These are phyloP conservation scores for Scutellaria baicalensis DNA, from an alignment of 257 asterid species.

Conservation along the genomic window DNA sequence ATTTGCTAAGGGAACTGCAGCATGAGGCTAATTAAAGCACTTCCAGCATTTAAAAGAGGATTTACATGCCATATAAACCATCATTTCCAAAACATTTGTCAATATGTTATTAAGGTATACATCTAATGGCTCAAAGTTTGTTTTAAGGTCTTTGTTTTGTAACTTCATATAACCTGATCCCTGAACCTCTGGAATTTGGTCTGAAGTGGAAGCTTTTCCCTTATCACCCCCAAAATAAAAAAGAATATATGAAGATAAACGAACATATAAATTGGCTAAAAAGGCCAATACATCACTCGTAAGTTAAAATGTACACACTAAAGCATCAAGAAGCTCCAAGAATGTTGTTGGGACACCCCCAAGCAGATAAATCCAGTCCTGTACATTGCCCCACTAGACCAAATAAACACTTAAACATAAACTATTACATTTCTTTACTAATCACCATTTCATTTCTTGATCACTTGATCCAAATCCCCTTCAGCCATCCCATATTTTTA, in stretches of 20 bases:
- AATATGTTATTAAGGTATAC: too few relatives aligned
- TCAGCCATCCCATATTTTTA: neutral
- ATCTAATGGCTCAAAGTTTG: neutral
- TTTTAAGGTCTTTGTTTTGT: neutral
- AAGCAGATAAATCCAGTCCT: neutral
- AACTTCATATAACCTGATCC: neutral
- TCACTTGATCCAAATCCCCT: neutral
- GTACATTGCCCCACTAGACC: neutral
- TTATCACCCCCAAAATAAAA: neutral
- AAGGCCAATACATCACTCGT: neutral
- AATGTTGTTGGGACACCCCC: neutral
- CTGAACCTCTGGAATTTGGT: neutral
- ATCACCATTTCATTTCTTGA: neutral
- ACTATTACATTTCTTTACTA: neutral
- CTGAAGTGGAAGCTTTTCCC: neutral
- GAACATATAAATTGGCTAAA: neutral
- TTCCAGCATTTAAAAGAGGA: neutral
- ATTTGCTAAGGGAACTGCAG: neutral
- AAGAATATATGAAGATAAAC: neutral
- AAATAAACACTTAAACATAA: neutral
- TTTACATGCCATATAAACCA: too few relatives aligned
- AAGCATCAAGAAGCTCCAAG: neutral
- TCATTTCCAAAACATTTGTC: too few relatives aligned
- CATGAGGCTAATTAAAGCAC: neutral
- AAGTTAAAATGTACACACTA: neutral